phyloP scores from a whole-genome alignment of 768 basidiomycete species.

The Baorangia bicolor region DNA sequence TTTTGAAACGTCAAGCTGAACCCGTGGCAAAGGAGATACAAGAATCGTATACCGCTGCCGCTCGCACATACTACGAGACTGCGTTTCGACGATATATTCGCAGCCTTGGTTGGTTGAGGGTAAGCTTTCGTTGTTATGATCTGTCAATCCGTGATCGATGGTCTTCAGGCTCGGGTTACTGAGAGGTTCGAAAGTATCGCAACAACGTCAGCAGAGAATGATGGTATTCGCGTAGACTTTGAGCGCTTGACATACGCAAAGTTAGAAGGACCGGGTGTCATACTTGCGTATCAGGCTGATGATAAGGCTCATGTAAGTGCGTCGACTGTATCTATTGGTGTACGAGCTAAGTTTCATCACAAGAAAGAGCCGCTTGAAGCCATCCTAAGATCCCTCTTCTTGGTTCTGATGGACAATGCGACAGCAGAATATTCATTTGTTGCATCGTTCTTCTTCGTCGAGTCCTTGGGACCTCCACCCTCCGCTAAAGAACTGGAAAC shows the following conservation, averaged over 20 bases:
- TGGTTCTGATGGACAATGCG: constrained; percentile 95
- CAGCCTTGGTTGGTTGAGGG: constrained; percentile 77
- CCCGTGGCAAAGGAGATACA: constrained; percentile 85
- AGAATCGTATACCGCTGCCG: constrained; percentile 77
- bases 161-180: constrained; percentile 53
- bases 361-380: constrained; percentile 86
- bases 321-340: background rate
- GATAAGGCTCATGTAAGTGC: constrained; percentile 80
- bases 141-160: background rate
- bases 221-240: constrained; percentile 41
- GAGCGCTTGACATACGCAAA: constrained; percentile 65
- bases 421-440: constrained; percentile 91
- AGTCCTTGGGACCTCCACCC: constrained; percentile 23
- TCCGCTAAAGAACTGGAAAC: constrained; percentile 37
- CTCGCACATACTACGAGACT: constrained; percentile 93
- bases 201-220: constrained; percentile 41
- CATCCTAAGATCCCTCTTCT: constrained; percentile 76
- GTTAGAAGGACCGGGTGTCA: constrained; percentile 77
- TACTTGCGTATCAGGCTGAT: constrained; percentile 86
- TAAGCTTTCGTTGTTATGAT: constrained; percentile 27
- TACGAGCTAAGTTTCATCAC: constrained; percentile 11
- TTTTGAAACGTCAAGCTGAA: constrained; percentile 80
- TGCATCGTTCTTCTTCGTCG: constrained; percentile 71
- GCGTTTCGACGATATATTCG: constrained; percentile 88
- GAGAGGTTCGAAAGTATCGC: constrained; percentile 74